A percentile compares a stretch with the other conserved stretches of the same genome.
phyloP scores from a whole-genome alignment of 345 rosid genomes.

The Ceriops decandra region DNA sequence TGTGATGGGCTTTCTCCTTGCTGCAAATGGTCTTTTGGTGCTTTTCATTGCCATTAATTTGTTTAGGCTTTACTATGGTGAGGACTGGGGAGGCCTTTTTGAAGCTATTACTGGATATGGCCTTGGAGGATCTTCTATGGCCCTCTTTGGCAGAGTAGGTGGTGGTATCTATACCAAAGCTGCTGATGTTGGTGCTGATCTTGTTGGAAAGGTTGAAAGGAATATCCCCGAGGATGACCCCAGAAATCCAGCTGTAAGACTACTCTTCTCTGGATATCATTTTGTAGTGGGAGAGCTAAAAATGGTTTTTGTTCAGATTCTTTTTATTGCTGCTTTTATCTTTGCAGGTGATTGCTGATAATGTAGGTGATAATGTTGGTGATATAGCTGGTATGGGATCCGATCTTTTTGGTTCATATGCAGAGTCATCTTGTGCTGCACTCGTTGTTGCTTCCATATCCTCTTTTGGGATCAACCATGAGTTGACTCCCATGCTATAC shows the following conservation, averaged over 20 bases:
- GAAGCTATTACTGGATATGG: slow-evolving; percentile 87
- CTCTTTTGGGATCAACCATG: slow-evolving; percentile 66
- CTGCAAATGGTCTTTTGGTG: slow-evolving; percentile 77
- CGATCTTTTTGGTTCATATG: slow-evolving; percentile 72
- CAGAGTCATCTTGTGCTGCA: slow-evolving; percentile 78
- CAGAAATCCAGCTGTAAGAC: slow-evolving; percentile 77
- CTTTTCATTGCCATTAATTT: slow-evolving; percentile 63
- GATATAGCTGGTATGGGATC: slow-evolving; percentile 90
- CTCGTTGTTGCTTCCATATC: slow-evolving; percentile 77
- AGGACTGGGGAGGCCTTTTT: slow-evolving; percentile 77
- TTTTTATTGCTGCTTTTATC: slow-evolving; percentile 9
- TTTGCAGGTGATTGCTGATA: slow-evolving; percentile 77
- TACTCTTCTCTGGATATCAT: slow-evolving; percentile 10
- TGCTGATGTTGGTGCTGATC: slow-evolving; percentile 94
- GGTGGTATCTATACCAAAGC: slow-evolving; percentile 86
- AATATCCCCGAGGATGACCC: slow-evolving; percentile 85
- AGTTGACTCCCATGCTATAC: slow-evolving; percentile 62
- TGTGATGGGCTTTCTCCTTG: slow-evolving; percentile 82
- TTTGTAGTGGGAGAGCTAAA: background rate
- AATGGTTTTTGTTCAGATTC: background rate
- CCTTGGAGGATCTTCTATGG: slow-evolving; percentile 88
- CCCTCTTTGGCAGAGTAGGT: slow-evolving; percentile 79
- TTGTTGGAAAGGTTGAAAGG: slow-evolving; percentile 80
- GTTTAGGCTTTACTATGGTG: slow-evolving; percentile 70
- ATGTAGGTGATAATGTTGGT: slow-evolving; percentile 83